These are phyloP conservation scores for Passalora sequoiae DNA, from an alignment of 2,329 filamentous ascomycete species.

Conservation along the genomic window DNA sequence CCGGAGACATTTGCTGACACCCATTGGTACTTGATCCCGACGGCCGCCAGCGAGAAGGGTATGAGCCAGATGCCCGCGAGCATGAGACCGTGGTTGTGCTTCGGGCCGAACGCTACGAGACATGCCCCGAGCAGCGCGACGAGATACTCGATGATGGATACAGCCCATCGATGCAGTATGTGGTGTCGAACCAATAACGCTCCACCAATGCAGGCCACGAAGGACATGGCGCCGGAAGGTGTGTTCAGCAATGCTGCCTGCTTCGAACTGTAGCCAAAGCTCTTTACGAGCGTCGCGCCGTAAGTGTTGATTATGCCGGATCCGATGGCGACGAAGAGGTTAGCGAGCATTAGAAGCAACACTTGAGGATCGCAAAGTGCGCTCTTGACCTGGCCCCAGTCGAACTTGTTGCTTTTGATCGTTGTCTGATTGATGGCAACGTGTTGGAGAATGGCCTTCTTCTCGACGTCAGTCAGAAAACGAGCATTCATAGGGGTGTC, in stretches of 20 bases:
- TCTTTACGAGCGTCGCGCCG: slow-evolving; percentile 28
- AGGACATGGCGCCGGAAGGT: slow-evolving; percentile 51
- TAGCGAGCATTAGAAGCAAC: slow-evolving; percentile 30
- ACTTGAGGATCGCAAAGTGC: slow-evolving; percentile 53
- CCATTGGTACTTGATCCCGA: slow-evolving; percentile 27
- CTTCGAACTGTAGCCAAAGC: slow-evolving; percentile 30
- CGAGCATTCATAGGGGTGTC: slow-evolving; percentile 29
- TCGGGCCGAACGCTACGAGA: slow-evolving; percentile 27
- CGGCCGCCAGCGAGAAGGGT: slow-evolving; percentile 30
- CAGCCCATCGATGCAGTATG: slow-evolving; percentile 24
- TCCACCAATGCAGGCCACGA: slow-evolving; percentile 30
- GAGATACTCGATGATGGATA: slow-evolving; percentile 20
- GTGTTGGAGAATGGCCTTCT: slow-evolving; percentile 44
- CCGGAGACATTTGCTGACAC: slow-evolving; percentile 55
- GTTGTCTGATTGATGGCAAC: slow-evolving; percentile 42
- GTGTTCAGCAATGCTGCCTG: slow-evolving; percentile 45
- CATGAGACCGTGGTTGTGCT: slow-evolving; percentile 41
- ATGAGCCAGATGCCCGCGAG: slow-evolving; percentile 38
- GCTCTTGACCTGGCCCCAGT: slow-evolving; percentile 49
- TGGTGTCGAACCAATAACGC: slow-evolving; percentile 10
- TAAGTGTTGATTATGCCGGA: slow-evolving; percentile 41
- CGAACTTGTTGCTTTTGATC: slow-evolving; percentile 35
- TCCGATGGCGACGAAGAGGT: slow-evolving; percentile 29
- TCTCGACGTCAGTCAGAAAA: slow-evolving; percentile 26
- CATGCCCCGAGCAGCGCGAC: slow-evolving; percentile 19